A percentile compares a stretch with the other conserved stretches of the same genome.
Conservation (phyloP, 306 rosid species). For the Echinosophora koreensis region DNA sequence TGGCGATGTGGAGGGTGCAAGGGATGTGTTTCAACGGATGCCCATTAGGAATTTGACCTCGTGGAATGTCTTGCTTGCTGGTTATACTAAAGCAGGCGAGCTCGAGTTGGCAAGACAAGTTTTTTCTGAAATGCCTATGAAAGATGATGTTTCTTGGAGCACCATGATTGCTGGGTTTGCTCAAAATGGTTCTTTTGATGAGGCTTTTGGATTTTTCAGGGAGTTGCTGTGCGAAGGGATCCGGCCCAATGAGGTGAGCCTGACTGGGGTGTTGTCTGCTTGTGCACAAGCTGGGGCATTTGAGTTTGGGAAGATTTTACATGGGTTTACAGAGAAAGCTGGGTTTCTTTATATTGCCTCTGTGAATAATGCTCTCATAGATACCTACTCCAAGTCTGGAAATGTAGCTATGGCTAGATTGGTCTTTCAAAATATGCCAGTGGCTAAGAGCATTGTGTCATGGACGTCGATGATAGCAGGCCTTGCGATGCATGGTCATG, state of each 20-base stretch:
- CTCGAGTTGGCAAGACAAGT: slow-evolving; percentile 67
- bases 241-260: slow-evolving; percentile 76
- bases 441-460: slow-evolving; percentile 65
- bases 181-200: slow-evolving; percentile 66
- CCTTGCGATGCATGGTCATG: slow-evolving; percentile 87
- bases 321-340: slow-evolving; percentile 70
- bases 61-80: slow-evolving; percentile 82
- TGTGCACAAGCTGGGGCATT: slow-evolving; percentile 90
- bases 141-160: slow-evolving; percentile 89
- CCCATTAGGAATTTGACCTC: slow-evolving; percentile 74
- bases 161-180: slow-evolving; percentile 88
- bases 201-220: slow-evolving; percentile 81
- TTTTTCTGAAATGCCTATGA: slow-evolving; percentile 68
- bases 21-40: slow-evolving; percentile 62
- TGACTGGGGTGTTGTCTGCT: slow-evolving; percentile 81
- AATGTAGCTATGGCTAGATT: slow-evolving; percentile 69
- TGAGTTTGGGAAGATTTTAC: slow-evolving; percentile 76
- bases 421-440: slow-evolving; percentile 66
- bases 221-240: slow-evolving; percentile 58
- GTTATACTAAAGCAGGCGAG: slow-evolving; percentile 73
- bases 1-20: slow-evolving; percentile 57
- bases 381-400: slow-evolving; percentile 77
- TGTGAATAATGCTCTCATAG: slow-evolving; percentile 81
- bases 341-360: slow-evolving; percentile 71
- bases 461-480: slow-evolving; percentile 86